Evolutionary conservation across 1,284 basidiomycete species (phyloP).

Genomic region (Rhodofomes roseus): DNA sequence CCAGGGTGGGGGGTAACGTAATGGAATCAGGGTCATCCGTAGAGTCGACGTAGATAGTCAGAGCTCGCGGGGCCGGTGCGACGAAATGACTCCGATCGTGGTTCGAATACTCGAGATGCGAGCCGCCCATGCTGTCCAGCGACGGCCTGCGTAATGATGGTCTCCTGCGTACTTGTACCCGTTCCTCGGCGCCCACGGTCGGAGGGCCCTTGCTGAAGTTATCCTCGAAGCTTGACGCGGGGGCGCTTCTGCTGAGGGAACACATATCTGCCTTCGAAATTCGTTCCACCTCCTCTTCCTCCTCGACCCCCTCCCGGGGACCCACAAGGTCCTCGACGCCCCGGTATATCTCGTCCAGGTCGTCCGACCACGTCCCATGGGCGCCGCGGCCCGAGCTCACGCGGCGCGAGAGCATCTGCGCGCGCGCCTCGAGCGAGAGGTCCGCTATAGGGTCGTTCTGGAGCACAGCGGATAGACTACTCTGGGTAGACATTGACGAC

Average conservation of each 20-base stretch:
- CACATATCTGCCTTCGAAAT: background rate
- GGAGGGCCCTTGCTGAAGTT: constrained; percentile 53
- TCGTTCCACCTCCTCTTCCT: constrained; percentile 8
- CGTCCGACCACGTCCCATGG: constrained; percentile 59
- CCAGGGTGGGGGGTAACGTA: constrained; percentile 65
- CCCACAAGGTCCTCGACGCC: constrained; percentile 55
- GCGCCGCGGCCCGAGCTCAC: constrained; percentile 40
- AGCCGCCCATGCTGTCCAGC: constrained; percentile 32
- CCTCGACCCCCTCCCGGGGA: constrained; percentile 23
- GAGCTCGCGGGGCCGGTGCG: constrained; percentile 63
- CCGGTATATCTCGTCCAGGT: constrained; percentile 52
- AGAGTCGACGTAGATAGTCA: constrained; percentile 68
- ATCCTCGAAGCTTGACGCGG: constrained; percentile 17
- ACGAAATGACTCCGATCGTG: constrained; percentile 52
- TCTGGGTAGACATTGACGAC: constrained; percentile 66
- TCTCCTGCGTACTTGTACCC: constrained; percentile 18
- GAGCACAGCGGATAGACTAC: constrained; percentile 49
- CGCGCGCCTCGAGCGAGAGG: constrained; percentile 40
- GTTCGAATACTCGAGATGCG: constrained; percentile 48
- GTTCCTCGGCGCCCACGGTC: constrained; percentile 17
- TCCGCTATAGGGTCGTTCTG: constrained; percentile 36
- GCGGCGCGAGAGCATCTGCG: constrained; percentile 46
- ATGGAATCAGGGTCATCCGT: constrained; percentile 49
- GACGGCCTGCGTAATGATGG: constrained; percentile 41
- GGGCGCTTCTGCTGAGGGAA: constrained; percentile 3